phyloP scores from a whole-genome alignment of 148 eudicot species.

The Rhododendron ferrugineum region DNA sequence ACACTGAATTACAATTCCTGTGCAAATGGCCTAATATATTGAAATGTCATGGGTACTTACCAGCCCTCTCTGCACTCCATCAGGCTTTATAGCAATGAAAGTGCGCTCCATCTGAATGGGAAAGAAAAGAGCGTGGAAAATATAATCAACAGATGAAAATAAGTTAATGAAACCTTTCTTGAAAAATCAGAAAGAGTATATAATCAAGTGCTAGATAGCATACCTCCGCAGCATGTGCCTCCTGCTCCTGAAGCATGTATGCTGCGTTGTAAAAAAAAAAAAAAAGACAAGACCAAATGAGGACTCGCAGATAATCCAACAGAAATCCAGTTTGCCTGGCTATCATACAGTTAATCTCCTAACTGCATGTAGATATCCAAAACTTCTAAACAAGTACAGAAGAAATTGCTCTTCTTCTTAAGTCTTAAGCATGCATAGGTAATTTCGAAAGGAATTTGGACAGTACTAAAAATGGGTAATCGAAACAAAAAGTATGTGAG shows the following conservation, averaged over 20 bases:
- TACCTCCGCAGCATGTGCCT: conserved; percentile 89
- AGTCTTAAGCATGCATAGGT: neutral
- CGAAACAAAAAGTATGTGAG: neutral
- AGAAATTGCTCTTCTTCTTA: neutral
- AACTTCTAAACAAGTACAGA: neutral
- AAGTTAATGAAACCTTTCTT: neutral
- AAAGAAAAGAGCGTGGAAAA: neutral
- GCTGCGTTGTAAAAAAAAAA: conserved; percentile 31
- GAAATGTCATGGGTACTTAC: conserved; percentile 27
- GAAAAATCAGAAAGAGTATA: neutral
- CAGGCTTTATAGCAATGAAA: conserved; percentile 99
- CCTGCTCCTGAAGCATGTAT: conserved; percentile 90
- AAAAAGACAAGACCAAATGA: neutral
- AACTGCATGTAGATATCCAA: neutral
- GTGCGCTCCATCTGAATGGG: conserved; percentile 75
- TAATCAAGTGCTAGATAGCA: neutral
- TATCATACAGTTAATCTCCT: neutral
- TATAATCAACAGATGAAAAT: neutral
- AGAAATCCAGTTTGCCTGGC: neutral
- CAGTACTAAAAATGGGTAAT: neutral
- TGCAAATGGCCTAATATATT: neutral
- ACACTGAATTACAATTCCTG: neutral
- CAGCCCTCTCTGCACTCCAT: conserved; percentile 98
- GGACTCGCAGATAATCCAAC: neutral
- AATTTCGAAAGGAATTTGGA: neutral